A percentile compares a stretch with the other conserved stretches of the same genome.
Evolutionary conservation across 1,284 basidiomycete species (phyloP).

Genomic region (Anthracocystis panici-leucophaei): DNA sequence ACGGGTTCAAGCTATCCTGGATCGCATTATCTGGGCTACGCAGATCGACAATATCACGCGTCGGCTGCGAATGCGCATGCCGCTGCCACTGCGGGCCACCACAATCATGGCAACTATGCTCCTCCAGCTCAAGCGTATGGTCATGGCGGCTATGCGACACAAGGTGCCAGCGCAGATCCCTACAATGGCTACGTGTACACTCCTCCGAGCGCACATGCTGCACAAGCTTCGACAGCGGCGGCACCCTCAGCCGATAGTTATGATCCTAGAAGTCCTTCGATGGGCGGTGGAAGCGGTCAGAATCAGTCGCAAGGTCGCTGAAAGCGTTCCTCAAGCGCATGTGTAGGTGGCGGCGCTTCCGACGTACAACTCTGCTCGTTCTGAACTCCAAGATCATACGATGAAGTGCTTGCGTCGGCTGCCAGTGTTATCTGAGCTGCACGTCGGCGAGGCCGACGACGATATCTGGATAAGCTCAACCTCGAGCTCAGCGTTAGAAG

Average conservation of each 20-base stretch:
- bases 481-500: too few species aligned
- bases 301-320: constrained; percentile 10
- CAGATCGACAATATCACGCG: constrained; percentile 12
- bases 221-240: constrained; percentile 10
- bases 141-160: constrained; percentile 13
- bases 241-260: constrained; percentile 29
- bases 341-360: too few species aligned
- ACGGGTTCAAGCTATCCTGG: constrained; percentile 21
- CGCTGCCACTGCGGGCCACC: neutral
- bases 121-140: constrained; percentile 15
- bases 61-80: constrained; percentile 9
- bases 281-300: constrained; percentile 15
- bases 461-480: too few species aligned
- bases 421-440: too few species aligned
- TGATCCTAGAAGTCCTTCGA: constrained; percentile 39
- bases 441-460: too few species aligned
- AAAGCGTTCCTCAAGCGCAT: neutral
- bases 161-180: constrained; percentile 13
- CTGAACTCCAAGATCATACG: too few species aligned
- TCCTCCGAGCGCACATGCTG: constrained; percentile 9
- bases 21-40: constrained; percentile 38
- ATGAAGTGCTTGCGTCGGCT: too few species aligned
- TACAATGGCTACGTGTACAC: constrained; percentile 32
- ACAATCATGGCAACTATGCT: constrained; percentile 13
- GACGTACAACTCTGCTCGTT: too few species aligned